Conservation (phyloP, 2,329 filamentous ascomycete genomes). For the Alternaria incomplexa region DNA sequence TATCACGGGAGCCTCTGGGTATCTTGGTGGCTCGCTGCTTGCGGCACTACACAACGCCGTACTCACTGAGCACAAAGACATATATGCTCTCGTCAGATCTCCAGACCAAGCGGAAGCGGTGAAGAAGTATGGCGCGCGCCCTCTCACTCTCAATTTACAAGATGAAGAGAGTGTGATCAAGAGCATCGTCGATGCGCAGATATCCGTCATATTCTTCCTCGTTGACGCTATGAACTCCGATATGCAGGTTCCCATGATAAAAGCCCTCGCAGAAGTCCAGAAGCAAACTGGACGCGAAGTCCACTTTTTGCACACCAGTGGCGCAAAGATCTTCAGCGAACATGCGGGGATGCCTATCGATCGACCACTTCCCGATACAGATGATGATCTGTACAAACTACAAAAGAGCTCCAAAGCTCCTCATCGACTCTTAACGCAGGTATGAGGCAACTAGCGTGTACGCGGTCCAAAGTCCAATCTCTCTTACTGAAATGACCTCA, state of each 20-base stretch:
- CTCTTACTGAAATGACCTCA: slow-evolving; percentile 15
- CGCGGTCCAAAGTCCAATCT: too few relatives aligned
- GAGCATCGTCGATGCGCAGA: slow-evolving; percentile 51
- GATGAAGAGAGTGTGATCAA: slow-evolving; percentile 46
- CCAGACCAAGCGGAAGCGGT: slow-evolving; percentile 54
- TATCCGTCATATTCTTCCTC: slow-evolving; percentile 58
- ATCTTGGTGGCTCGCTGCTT: slow-evolving; percentile 60
- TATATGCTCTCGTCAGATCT: slow-evolving; percentile 58
- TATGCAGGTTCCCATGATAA: slow-evolving; percentile 51
- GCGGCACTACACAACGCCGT: slow-evolving; percentile 45
- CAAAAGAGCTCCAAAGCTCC: slow-evolving; percentile 44
- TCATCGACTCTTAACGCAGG: background rate
- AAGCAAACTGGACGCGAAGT: slow-evolving; percentile 49
- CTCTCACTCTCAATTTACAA: slow-evolving; percentile 50
- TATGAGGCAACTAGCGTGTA: background rate
- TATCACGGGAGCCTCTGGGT: slow-evolving; percentile 61
- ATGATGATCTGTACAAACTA: slow-evolving; percentile 52
- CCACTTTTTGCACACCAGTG: slow-evolving; percentile 60
- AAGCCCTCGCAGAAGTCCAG: slow-evolving; percentile 55
- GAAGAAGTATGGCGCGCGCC: slow-evolving; percentile 52
- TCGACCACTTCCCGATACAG: slow-evolving; percentile 52
- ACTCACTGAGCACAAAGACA: slow-evolving; percentile 52
- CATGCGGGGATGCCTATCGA: slow-evolving; percentile 55
- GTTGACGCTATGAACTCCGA: slow-evolving; percentile 49
- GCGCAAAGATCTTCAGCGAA: slow-evolving; percentile 61